These are phyloP conservation scores for Glycine soja DNA, from an alignment of 306 rosid species.

Conservation along the genomic window DNA sequence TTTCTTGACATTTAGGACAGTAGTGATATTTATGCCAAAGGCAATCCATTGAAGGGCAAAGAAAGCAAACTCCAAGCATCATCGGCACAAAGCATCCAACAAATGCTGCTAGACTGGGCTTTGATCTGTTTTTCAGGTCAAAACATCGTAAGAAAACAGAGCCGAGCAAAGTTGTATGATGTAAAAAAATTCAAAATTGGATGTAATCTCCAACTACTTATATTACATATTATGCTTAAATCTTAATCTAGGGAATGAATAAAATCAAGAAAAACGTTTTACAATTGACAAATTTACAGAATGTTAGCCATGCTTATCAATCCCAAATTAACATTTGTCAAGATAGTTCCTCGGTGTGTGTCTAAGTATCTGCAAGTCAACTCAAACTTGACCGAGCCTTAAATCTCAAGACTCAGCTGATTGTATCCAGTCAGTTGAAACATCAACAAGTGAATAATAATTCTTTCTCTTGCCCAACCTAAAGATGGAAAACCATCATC, in stretches of 20 bases:
- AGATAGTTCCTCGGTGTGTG: too few relatives aligned
- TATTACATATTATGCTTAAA: background rate
- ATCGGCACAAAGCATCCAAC: constrained; percentile 84
- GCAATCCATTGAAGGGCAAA: constrained; percentile 85
- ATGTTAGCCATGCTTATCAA: too few relatives aligned
- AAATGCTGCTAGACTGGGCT: constrained; percentile 77
- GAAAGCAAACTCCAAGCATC: constrained; percentile 90
- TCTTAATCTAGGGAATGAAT: background rate
- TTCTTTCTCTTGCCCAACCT: too few relatives aligned
- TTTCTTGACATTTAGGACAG: constrained; percentile 79
- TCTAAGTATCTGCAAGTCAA: too few relatives aligned
- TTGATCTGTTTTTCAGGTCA: constrained; percentile 62
- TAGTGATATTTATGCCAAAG: constrained; percentile 95
- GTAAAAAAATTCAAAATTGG: constrained; percentile 1
- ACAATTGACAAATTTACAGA: background rate
- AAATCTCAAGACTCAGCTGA: too few relatives aligned
- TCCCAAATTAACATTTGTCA: too few relatives aligned
- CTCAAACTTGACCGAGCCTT: too few relatives aligned
- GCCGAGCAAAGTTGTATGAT: background rate
- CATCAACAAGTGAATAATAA: background rate
- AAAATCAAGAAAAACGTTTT: background rate
- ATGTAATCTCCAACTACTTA: background rate
- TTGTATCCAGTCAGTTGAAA: too few relatives aligned
- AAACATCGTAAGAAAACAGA: too few relatives aligned
- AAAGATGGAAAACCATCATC: too few relatives aligned